phyloP scores from a whole-genome alignment of 83 land plant species.

The Diphasiastrum complanatum region DNA sequence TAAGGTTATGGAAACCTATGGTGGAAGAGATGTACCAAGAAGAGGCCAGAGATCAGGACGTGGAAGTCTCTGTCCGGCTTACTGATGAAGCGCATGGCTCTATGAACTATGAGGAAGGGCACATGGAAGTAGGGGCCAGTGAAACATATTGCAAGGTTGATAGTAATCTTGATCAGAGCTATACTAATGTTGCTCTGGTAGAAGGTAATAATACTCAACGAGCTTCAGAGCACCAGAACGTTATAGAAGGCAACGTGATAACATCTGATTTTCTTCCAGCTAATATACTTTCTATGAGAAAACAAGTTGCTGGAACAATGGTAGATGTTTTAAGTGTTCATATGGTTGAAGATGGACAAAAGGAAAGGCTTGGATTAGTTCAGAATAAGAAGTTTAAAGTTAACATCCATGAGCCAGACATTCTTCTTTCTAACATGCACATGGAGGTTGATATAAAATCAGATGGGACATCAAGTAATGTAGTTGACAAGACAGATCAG shows the following conservation, averaged over 20 bases:
- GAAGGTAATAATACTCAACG: not conserved
- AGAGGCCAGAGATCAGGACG: constrained; percentile 16
- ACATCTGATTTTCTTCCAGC: no score
- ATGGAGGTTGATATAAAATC: constrained; percentile 10
- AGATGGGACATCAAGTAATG: not conserved
- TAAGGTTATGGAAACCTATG: constrained; percentile 93
- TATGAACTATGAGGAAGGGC: no score
- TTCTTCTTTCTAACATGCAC: not conserved
- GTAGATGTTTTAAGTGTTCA: constrained; percentile 4
- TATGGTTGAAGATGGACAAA: not conserved
- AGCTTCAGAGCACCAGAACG: not conserved
- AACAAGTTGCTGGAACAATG: not conserved
- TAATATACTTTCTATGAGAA: constrained; percentile 6
- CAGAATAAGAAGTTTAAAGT: not conserved
- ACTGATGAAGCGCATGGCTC: not conserved
- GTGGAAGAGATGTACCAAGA: constrained; percentile 78
- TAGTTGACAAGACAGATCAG: not conserved
- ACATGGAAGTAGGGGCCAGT: not conserved
- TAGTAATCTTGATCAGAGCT: not conserved
- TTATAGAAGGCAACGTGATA: constrained; percentile 16
- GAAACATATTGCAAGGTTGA: not conserved
- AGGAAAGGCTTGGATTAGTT: not conserved
- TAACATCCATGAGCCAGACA: not conserved
- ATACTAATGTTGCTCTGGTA: not conserved
- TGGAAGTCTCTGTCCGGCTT: not conserved